A percentile compares a stretch with the other conserved stretches of the same genome.
These are phyloP conservation scores for Emmonsia crescens DNA, from an alignment of 2,329 filamentous ascomycete species.

Conservation along the genomic window DNA sequence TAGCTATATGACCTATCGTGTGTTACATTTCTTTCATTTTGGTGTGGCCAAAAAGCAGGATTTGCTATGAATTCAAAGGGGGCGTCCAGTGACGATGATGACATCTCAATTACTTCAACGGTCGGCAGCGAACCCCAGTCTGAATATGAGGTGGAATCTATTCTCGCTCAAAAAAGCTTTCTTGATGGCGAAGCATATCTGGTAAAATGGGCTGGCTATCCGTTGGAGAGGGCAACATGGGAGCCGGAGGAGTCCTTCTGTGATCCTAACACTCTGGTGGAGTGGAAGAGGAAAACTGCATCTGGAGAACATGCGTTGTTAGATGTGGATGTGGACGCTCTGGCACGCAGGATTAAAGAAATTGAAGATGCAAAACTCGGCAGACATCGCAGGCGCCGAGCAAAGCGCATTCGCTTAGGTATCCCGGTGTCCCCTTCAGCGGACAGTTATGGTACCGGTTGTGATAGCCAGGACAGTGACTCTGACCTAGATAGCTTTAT, in stretches of 20 bases:
- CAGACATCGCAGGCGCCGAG: slow-evolving; percentile 20
- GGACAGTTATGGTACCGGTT: background rate
- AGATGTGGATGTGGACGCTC: slow-evolving; percentile 25
- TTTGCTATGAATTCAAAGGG: background rate
- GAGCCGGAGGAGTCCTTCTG: slow-evolving; percentile 37
- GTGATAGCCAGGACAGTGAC: background rate
- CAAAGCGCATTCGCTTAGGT: slow-evolving; percentile 20
- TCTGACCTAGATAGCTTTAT: background rate
- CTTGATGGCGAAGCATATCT: slow-evolving; percentile 41
- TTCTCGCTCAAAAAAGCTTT: slow-evolving; percentile 38
- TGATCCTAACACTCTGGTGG: slow-evolving; percentile 25
- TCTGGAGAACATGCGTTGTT: slow-evolving; percentile 23
- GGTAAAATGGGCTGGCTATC: slow-evolving; percentile 54
- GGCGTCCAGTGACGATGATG: slow-evolving; percentile 33
- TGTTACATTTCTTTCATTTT: background rate
- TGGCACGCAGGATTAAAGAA: slow-evolving; percentile 19
- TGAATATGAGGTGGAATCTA: slow-evolving; percentile 45
- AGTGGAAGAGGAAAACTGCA: slow-evolving; percentile 30
- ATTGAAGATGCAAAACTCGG: slow-evolving; percentile 15
- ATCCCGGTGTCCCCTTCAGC: slow-evolving; percentile 2
- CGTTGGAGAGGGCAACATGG: slow-evolving; percentile 46
- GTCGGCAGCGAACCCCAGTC: slow-evolving; percentile 30
- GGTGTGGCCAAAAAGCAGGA: background rate
- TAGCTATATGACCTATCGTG: background rate
- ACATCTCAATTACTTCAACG: slow-evolving; percentile 49